Evolutionary conservation across 1,139 yeast genomes (phyloP), one percentile per base, ranked within the genome.

Genomic region (Debaryomyces nepalensis): DNA sequence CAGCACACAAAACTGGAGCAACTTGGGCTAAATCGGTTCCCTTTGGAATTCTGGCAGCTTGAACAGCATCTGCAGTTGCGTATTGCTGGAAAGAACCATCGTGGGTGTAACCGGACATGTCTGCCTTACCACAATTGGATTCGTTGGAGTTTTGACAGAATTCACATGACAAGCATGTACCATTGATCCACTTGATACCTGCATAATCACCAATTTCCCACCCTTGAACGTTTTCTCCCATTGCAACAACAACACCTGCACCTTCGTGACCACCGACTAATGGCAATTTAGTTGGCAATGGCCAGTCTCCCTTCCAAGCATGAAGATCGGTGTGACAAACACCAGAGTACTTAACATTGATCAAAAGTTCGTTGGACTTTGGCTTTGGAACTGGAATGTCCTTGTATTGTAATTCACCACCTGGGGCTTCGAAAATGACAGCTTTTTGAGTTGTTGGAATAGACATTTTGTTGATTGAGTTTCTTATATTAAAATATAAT

Each of bases 261-360:
- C 93, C 93, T 69, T 84, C 91, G 62, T 84, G 91, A 57, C 91
- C 91, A 56, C 90, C 90, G 35, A 85, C 87, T 50, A 84, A 70
- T 26, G 90, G 89, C 51, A 83, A 73, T 63, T 84, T 84, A 49
- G 80, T 74, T 41, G 60, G 74, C 54, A 82, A 67, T 46, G 89
- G 89, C 89, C 89, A 82, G 61, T 84, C 89, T 61, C 89, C 89
- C 58, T 82, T 79, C 87, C 88, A 84, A 35, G 88, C 90, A 64
- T 84, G 90, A 58, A 84, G 74, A 61, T 84, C 90, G 36, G 89
- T 84, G 69, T 84, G 90, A 62, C 90, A 84, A 37, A 84, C 90
- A 66, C 90, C 90, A 8, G 89, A 83, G 69, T 82, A 84, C 64
- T 81, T 81, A 58, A 84, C 80, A 57, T 84, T 76, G 61, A 84